Percentiles rank a stretch among this genome's conserved stretches.
These are phyloP conservation scores for Fagus sylvatica DNA, from an alignment of 306 rosid genomes.

Conservation along the genomic window DNA sequence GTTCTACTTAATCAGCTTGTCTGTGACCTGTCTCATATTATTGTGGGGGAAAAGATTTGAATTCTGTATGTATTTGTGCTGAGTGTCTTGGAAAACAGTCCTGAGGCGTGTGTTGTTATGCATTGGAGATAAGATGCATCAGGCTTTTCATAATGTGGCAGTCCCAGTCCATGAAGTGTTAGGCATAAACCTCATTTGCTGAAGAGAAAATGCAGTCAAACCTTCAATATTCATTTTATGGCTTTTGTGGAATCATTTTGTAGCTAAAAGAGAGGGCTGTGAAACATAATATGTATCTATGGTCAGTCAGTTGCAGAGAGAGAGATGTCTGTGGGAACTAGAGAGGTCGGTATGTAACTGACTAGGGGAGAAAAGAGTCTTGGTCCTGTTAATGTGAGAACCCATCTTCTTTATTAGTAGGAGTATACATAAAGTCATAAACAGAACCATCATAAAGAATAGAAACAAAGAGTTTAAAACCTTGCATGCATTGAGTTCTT, in stretches of 20 bases:
- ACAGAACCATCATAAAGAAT: not conserved
- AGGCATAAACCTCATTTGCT: slow-evolving; percentile 2
- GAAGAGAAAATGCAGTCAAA: not conserved
- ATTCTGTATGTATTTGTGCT: too few species aligned
- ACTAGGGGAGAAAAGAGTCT: not conserved
- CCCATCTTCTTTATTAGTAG: not conserved
- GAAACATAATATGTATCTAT: too few species aligned
- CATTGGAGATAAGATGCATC: not conserved
- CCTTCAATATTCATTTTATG: not conserved
- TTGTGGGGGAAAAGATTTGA: not conserved
- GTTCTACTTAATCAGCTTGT: slow-evolving; percentile 13
- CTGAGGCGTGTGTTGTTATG: not conserved
- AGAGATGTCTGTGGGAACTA: too few species aligned
- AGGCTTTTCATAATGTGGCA: slow-evolving; percentile 2
- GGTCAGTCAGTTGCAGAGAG: too few species aligned
- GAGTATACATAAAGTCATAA: not conserved
- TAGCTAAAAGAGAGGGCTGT: too few species aligned
- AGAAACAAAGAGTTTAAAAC: not conserved
- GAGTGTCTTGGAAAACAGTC: not conserved
- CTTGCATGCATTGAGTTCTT: slow-evolving; percentile 5
- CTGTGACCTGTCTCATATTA: slow-evolving; percentile 9
- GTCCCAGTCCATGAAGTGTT: not conserved
- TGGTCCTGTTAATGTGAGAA: not conserved
- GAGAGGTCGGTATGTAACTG: not conserved
- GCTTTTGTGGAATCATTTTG: not conserved